Evolutionary conservation across 2,329 filamentous ascomycete genomes (phyloP).

Genomic region (Dichotomopilus funicola): DNA sequence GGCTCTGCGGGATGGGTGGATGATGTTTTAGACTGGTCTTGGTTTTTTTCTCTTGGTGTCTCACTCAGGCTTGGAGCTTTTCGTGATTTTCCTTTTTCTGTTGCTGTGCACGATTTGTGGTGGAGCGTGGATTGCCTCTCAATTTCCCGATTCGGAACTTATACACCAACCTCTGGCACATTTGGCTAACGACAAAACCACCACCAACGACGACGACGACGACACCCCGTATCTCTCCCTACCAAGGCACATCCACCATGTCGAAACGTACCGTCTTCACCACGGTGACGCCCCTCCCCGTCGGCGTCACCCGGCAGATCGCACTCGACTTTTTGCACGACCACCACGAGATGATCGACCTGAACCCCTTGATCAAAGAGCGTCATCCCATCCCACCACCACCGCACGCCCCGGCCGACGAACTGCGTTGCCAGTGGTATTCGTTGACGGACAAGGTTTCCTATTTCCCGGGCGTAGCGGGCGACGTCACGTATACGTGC

Average conservation of each 20-base stretch:
- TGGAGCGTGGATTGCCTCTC: too few species aligned
- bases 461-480: conserved; percentile 63
- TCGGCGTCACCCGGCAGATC: conserved; percentile 59
- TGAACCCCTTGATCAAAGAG: conserved; percentile 76
- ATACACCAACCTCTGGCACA: background rate
- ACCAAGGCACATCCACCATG: conserved; percentile 38
- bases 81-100: background rate
- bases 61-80: background rate
- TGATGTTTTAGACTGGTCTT: background rate
- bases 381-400: conserved; percentile 64
- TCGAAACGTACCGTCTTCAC: conserved; percentile 67
- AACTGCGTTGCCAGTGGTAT: conserved; percentile 71
- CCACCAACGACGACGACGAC: too few species aligned
- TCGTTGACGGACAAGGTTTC: conserved; percentile 68
- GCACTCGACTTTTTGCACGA: conserved; percentile 70
- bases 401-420: conserved; percentile 59
- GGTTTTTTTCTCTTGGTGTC: background rate
- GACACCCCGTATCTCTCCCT: too few species aligned
- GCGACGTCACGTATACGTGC: conserved; percentile 69
- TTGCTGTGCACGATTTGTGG: background rate
- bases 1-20: too few species aligned
- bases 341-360: conserved; percentile 77
- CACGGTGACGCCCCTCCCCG: conserved; percentile 69
- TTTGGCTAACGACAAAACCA: too few species aligned
- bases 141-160: conserved; percentile 1